Evolutionary conservation across 2,329 filamentous ascomycete species (phyloP).

Genomic region (Xylariaceae sp.): DNA sequence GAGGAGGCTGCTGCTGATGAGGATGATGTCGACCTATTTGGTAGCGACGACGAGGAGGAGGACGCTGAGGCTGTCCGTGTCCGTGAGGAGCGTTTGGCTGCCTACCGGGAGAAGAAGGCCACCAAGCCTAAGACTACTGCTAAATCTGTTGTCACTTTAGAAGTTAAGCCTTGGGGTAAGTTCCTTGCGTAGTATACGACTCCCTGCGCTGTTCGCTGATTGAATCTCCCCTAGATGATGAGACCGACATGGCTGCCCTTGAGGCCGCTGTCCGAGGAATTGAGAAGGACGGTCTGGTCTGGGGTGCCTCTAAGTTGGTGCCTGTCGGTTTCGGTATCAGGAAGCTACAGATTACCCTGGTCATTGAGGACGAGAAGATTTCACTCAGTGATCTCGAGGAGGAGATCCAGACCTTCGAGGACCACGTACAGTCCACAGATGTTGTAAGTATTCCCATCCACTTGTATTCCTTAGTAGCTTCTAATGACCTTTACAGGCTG

Average conservation of each 20-base stretch:
- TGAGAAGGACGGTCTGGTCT: conserved; percentile 91
- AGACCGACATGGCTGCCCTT: conserved; percentile 87
- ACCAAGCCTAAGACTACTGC: conserved; percentile 88
- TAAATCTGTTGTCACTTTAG: conserved; percentile 94
- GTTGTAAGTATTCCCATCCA: conserved; percentile 59
- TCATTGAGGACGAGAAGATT: conserved; percentile 97
- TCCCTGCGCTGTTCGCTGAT: conserved; percentile 4
- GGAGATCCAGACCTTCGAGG: conserved; percentile 82
- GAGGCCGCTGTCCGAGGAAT: conserved; percentile 83
- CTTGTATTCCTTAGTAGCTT: neutral
- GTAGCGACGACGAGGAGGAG: conserved; percentile 91
- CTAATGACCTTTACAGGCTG: conserved; percentile 51
- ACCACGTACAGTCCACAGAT: conserved; percentile 95
- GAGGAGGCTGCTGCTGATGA: conserved; percentile 61
- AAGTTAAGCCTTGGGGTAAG: conserved; percentile 99
- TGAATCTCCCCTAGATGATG: conserved; percentile 68
- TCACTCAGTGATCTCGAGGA: conserved; percentile 86
- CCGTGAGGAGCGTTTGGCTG: conserved; percentile 87
- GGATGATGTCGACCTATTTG: conserved; percentile 92
- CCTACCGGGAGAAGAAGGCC: conserved; percentile 97
- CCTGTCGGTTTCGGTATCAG: conserved; percentile 96
- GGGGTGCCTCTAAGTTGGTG: conserved; percentile 90
- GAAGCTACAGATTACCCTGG: conserved; percentile 98
- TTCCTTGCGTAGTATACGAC: neutral
- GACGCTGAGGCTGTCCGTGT: conserved; percentile 84